A percentile compares a stretch with the other conserved stretches of the same genome.
These are phyloP conservation scores for Cystobasidium tubakii DNA, from an alignment of 768 basidiomycete species.

Conservation along the genomic window DNA sequence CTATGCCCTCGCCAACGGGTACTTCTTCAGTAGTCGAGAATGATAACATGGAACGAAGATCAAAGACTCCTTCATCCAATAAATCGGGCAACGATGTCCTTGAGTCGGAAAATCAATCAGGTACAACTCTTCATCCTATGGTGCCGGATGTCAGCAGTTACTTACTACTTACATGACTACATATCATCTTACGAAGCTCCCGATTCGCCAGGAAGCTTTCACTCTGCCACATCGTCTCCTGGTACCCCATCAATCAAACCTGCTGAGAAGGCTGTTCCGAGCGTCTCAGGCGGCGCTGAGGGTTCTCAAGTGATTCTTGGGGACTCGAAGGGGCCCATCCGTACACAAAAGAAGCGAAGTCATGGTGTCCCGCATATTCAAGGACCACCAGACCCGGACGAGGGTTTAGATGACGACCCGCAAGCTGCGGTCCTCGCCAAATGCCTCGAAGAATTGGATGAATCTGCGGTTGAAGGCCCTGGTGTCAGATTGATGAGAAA, in stretches of 20 bases:
- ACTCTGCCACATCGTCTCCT: constrained; percentile 2
- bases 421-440: background rate
- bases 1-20: no score
- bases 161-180: constrained; percentile 18
- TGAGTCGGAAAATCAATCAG: constrained; percentile 3
- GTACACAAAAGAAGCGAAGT: background rate
- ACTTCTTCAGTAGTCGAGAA: background rate
- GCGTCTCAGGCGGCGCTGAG: background rate
- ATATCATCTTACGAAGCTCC: background rate
- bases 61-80: background rate
- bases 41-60: background rate
- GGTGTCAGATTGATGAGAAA: background rate
- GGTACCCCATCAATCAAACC: background rate
- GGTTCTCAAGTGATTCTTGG: background rate
- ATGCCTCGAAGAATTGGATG: background rate
- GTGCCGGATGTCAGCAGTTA: constrained; percentile 2
- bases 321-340: background rate
- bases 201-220: background rate
- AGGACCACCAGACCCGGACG: background rate
- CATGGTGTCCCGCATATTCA: background rate
- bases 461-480: background rate
- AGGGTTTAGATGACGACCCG: background rate
- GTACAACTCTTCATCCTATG: constrained; percentile 11
- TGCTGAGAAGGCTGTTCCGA: background rate
- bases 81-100: background rate